Conservation (phyloP, 2,329 filamentous ascomycete species). For the Stagonosporopsis cucurbitacearum region DNA sequence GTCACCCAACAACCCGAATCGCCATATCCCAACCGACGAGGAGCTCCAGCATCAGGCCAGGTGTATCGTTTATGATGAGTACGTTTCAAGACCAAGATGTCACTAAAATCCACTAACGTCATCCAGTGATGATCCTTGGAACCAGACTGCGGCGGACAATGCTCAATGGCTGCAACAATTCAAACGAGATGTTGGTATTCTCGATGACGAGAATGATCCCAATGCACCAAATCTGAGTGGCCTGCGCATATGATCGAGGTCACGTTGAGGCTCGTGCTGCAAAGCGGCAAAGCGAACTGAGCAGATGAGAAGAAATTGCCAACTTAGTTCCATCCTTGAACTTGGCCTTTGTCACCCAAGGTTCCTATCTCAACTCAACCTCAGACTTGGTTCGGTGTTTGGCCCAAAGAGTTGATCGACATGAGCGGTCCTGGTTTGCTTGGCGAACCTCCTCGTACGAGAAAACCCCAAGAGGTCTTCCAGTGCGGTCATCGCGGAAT, state of each 20-base stretch:
- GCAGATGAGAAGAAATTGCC: too few species aligned
- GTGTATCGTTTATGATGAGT: constrained; percentile 40
- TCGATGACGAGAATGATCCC: constrained; percentile 1
- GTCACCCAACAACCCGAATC: constrained; percentile 32
- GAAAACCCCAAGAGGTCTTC: neutral
- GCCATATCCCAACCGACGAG: constrained; percentile 37
- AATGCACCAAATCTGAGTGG: constrained; percentile 7
- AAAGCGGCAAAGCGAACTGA: neutral
- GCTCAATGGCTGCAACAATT: constrained; percentile 41
- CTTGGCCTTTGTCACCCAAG: constrained; percentile 6
- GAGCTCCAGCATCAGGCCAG: constrained; percentile 44
- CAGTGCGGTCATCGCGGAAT: neutral
- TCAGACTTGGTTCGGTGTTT: constrained; percentile 1
- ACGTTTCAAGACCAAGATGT: neutral
- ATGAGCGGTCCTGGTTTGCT: neutral
- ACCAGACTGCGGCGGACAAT: constrained; percentile 48
- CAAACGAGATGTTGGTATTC: constrained; percentile 33
- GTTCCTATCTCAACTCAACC: neutral
- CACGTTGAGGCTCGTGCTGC: neutral
- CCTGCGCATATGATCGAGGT: constrained; percentile 5
- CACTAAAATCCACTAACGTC: neutral
- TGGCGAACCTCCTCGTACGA: neutral
- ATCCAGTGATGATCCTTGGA: constrained; percentile 43
- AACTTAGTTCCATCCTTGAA: neutral
- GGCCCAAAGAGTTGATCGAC: neutral